Evolutionary conservation across 208 protist genomes (phyloP), one percentile per base, ranked within the genome.

Genomic region (Trypanosoma melophagium): DNA sequence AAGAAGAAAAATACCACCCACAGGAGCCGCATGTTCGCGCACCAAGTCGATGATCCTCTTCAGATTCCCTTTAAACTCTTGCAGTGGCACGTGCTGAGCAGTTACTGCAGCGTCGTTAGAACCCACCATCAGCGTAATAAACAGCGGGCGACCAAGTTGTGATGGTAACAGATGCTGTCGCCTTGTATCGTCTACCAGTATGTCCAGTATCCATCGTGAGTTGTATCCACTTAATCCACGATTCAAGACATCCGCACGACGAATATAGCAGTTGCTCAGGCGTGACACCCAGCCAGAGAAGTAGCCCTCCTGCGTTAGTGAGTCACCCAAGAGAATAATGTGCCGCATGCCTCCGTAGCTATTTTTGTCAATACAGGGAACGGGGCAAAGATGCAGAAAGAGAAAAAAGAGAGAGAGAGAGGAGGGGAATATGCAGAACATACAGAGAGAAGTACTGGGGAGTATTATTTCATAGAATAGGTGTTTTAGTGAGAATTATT

Each of bases 181-280:
- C 14, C 49, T 40, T 50, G 17, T 62, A 17, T 71, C 71, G 24
- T 81, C 69, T 14, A 38, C 57, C 51, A 81, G 52, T 24, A 81
- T 55, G 24, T 79, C 69, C 50, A 78, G 61, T 35, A 86, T 13
- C 79, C 77, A 87, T 12, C 69, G 76, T 2, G 80, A 77, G 74
- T 87, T 89, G 74, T 89, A 92, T 1, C 82, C 82, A 54, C 82
- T 85, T 19, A 92, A 58, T 22, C 86, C 86, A 44, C 77, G 71
- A 63, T 87, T 87, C 25, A 92, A 28, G 7, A 87, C 76, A 63
- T 73, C 68, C 7, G 85, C 85, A 19, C 77, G 70, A 42, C 79
- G 69, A 21, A 72, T 53, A 66, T 82, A 81, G 24, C 45, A 44
- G 40, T 88, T 56, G 52, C 70, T 74, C n/a, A 91, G 56, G 50